Evolutionary conservation across 495 filamentous ascomycete genomes (phyloP).

Genomic region (Neurospora sublineolata): DNA sequence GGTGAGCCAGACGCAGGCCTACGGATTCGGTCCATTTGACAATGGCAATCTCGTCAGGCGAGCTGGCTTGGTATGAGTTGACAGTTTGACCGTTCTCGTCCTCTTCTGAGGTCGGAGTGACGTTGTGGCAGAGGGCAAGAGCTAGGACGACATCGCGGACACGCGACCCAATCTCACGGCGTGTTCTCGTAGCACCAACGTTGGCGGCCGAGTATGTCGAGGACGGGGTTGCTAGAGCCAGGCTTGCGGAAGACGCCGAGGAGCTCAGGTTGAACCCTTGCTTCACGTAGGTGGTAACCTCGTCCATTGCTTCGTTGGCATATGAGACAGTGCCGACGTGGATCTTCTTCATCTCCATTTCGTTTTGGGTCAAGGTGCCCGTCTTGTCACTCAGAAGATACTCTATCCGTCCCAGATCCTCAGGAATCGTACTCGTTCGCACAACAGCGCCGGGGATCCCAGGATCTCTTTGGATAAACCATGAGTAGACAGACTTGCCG

Average conservation of each 20-base stretch:
- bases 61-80: constrained; percentile 89
- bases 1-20: constrained; percentile 71
- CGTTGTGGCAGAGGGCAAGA: constrained; percentile 91
- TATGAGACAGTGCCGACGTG: constrained; percentile 97
- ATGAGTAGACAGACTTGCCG: constrained; percentile 91
- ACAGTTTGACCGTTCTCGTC: constrained; percentile 66
- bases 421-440: constrained; percentile 91
- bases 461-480: constrained; percentile 84
- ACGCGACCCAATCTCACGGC: constrained; percentile 84
- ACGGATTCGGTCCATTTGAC: constrained; percentile 91
- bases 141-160: constrained; percentile 86
- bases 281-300: constrained; percentile 73
- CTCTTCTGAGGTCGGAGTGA: constrained; percentile 75
- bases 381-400: constrained; percentile 97
- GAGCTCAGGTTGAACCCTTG: constrained; percentile 58
- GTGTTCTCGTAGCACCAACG: constrained; percentile 59
- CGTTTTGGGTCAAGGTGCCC: constrained; percentile 92
- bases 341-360: constrained; percentile 98
- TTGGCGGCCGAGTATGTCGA: constrained; percentile 50
- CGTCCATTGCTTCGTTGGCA: constrained; percentile 96
- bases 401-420: constrained; percentile 91
- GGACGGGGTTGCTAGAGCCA: constrained; percentile 58
- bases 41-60: constrained; percentile 97
- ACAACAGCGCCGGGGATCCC: constrained; percentile 89
- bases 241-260: constrained; percentile 18